Base-by-base conservation (phyloP, 2,329 filamentous ascomycete species). In the Dothistroma pini region DNA sequence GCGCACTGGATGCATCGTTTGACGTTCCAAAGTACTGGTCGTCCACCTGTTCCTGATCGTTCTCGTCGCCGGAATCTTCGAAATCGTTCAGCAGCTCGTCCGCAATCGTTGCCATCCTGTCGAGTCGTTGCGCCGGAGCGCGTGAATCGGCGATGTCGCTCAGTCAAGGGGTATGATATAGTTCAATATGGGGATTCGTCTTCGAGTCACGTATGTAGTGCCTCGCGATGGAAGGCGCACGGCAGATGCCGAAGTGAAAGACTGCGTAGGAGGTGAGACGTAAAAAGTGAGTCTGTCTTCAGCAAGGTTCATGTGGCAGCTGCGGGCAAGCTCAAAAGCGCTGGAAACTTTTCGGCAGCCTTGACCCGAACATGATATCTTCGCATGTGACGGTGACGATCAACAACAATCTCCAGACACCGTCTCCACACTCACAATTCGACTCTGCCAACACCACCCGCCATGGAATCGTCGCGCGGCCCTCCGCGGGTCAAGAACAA, bases 401-500 rank as follows among this genome's bases (percentile, higher is more conserved):
- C 48, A 14, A 31, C 47, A 53, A 19, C 22, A 35, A 47, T 29
- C 38, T 54, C 58, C n/a, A 29, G 34, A 55, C 52, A 31, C 34
- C n/a, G 3, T 32, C 21, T 41, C 31, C 53, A 41, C 31, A 41
- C 38, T 21, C 29, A 49, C 22, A 19, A 4, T n/a, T 10, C 19
- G 10, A 19, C 48, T 31, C 25, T 34, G 4, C 44, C 14, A 19
- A 31, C 38, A 52, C 29, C 41, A 14, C 32, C 51, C 51, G 55
- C 34, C 57, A 97, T 97, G 93, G 93, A 97, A 82, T 86, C 89
- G 60, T 88, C 90, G 68, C 89, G 93, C 66, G 95, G 93, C 70
- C 93, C 95, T 61, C 93, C 95, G 12, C 84, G 92, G 84, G 95
- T 99, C 82, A 97, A 97, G 79, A 97, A 99, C 83, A 99, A 99